A percentile compares a stretch with the other conserved stretches of the same genome.
phyloP scores from a whole-genome alignment of 2,329 filamentous ascomycete species.

The Penicillium hesseltinei region DNA sequence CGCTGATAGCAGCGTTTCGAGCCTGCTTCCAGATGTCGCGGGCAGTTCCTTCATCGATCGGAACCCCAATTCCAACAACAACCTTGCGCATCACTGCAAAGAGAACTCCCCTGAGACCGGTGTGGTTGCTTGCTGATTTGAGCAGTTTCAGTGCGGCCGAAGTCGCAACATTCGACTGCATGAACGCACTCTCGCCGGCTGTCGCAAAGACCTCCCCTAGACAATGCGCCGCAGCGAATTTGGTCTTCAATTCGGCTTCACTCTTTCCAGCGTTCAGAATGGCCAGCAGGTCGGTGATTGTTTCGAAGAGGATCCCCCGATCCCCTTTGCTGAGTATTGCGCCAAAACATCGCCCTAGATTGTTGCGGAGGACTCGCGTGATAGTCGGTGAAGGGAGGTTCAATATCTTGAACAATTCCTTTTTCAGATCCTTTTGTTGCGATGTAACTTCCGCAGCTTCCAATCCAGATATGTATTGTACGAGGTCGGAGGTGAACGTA shows the following conservation, averaged over 20 bases:
- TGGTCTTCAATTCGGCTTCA: conserved; percentile 74
- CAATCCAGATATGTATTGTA: conserved; percentile 70
- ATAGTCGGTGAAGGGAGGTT: conserved; percentile 77
- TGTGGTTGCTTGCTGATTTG: conserved; percentile 75
- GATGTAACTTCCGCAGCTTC: conserved; percentile 76
- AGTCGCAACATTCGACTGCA: conserved; percentile 72
- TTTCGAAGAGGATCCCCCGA: conserved; percentile 88
- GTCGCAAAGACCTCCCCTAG: conserved; percentile 84
- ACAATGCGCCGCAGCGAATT: conserved; percentile 84
- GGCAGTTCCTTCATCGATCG: conserved; percentile 79
- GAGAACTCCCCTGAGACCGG: conserved; percentile 75
- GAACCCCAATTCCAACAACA: conserved; percentile 68
- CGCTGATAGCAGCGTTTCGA: conserved; percentile 69
- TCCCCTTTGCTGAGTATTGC: conserved; percentile 82
- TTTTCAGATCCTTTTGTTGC: conserved; percentile 89
- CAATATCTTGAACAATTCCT: conserved; percentile 90
- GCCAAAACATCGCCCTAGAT: conserved; percentile 78
- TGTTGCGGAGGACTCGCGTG: conserved; percentile 85
- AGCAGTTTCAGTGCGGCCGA: conserved; percentile 72
- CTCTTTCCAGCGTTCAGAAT: conserved; percentile 72
- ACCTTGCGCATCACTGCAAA: conserved; percentile 76
- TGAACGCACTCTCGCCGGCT: conserved; percentile 91
- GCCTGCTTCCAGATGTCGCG: conserved; percentile 92
- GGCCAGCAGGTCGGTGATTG: conserved; percentile 79
- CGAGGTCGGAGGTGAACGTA: conserved; percentile 79